A percentile compares a stretch with the other conserved stretches of the same genome.
Conservation (phyloP, 495 filamentous ascomycete genomes). For the Trichocladium antarcticum region DNA sequence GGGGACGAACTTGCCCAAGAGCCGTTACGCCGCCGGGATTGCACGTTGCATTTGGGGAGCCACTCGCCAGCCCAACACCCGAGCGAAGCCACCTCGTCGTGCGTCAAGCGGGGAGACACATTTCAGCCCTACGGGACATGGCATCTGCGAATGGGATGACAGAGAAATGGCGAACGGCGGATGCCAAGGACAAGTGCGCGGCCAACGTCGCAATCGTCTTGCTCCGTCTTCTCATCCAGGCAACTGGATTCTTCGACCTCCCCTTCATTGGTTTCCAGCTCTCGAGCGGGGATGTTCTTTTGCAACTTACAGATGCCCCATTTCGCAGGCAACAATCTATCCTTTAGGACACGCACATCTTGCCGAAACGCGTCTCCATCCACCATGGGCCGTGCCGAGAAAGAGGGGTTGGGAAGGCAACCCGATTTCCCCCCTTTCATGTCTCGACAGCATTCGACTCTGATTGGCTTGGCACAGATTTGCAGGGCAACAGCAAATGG, state of each 20-base stretch:
- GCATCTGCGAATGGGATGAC: constrained; percentile 1
- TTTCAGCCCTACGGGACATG: constrained; percentile 6
- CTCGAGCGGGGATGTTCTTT: background rate
- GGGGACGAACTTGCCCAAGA: too few relatives aligned
- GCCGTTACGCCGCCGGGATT: background rate
- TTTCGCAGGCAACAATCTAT: background rate
- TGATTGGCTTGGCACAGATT: too few relatives aligned
- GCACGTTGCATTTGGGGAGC: background rate
- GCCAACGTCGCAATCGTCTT: background rate
- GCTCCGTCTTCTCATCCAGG: background rate
- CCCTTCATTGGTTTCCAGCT: background rate
- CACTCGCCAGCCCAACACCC: too few relatives aligned
- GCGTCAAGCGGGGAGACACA: background rate
- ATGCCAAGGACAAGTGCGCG: constrained; percentile 5
- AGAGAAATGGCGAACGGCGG: constrained; percentile 1
- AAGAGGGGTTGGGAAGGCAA: background rate
- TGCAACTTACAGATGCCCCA: background rate
- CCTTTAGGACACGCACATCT: background rate
- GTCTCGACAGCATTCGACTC: too few relatives aligned
- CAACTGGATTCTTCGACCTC: background rate
- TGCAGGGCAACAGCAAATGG: too few relatives aligned
- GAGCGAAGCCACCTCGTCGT: too few relatives aligned
- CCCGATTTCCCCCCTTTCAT: background rate
- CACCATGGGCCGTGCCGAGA: background rate
- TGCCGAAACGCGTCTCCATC: too few relatives aligned